Percentiles rank a stretch among this genome's conserved stretches.
phyloP scores from a whole-genome alignment of 306 rosid species.

The Lithocarpus polystachyus region DNA sequence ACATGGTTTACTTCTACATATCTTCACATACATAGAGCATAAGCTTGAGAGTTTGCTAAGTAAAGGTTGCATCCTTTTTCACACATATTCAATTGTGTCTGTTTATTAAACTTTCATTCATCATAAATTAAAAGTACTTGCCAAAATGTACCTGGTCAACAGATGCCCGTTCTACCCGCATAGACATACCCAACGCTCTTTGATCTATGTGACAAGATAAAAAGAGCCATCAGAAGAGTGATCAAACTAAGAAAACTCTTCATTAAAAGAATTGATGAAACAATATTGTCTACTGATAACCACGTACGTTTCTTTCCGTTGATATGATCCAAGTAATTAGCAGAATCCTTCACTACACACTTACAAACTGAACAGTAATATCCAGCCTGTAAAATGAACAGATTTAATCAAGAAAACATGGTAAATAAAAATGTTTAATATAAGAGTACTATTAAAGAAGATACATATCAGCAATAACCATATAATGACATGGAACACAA shows the following conservation, averaged over 20 bases:
- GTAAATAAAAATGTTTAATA: not conserved
- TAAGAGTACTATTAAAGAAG: not conserved
- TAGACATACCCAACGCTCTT: conserved; percentile 99
- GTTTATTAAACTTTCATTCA: too few relatives aligned
- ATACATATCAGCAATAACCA: not conserved
- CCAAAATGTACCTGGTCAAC: conserved; percentile 63
- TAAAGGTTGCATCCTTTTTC: too few relatives aligned
- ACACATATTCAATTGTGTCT: too few relatives aligned
- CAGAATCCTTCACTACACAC: conserved; percentile 97
- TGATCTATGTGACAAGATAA: conserved; percentile 54
- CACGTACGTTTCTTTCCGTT: conserved; percentile 98
- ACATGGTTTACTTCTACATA: not conserved
- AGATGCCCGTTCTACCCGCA: conserved; percentile 95
- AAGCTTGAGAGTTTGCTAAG: too few relatives aligned
- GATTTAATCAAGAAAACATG: conserved; percentile 9
- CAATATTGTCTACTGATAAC: conserved; percentile 4
- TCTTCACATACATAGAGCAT: not conserved
- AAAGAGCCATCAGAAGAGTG: conserved; percentile 15
- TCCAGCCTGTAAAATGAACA: conserved; percentile 70
- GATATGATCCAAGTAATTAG: conserved; percentile 96
- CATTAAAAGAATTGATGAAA: not conserved
- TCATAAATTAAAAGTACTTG: too few relatives aligned
- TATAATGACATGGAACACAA: not conserved
- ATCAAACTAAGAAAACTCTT: conserved; percentile 2
- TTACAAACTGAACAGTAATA: conserved; percentile 93